Conservation (phyloP, 768 basidiomycete genomes). For the Dendrothele bispora region DNA sequence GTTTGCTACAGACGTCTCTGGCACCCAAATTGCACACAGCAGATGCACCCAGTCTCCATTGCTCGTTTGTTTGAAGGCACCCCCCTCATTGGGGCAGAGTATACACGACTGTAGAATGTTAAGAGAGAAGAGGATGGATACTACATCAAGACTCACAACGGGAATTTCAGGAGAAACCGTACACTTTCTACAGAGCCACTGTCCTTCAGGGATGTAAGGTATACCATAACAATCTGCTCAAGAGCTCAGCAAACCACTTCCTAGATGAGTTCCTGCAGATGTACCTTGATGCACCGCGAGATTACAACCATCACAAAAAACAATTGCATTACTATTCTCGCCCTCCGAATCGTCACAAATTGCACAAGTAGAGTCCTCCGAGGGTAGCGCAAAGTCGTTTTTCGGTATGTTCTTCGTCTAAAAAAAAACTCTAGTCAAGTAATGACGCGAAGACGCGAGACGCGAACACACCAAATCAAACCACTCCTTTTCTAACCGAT, state of each 20-base stretch:
- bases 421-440: slow-evolving; percentile 1
- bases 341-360: slow-evolving; percentile 99
- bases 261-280: slow-evolving; percentile 13
- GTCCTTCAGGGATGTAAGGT: slow-evolving; percentile 98
- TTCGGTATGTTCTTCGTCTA: slow-evolving; percentile 95
- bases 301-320: slow-evolving; percentile 99
- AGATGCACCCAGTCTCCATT: slow-evolving; percentile 95
- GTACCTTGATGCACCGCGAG: slow-evolving; percentile 98
- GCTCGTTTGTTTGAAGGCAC: slow-evolving; percentile 96
- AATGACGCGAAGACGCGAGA: slow-evolving; percentile 1
- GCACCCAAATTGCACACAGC: slow-evolving; percentile 96
- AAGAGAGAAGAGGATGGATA: neutral
- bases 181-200: slow-evolving; percentile 98
- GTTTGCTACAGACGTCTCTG: slow-evolving; percentile 90
- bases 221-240: slow-evolving; percentile 93
- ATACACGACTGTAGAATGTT: slow-evolving; percentile 67
- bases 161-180: slow-evolving; percentile 96
- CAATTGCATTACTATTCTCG: slow-evolving; percentile 98
- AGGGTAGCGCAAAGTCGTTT: slow-evolving; percentile 81
- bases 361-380: slow-evolving; percentile 94
- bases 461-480: slow-evolving; percentile 76
- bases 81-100: slow-evolving; percentile 95
- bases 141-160: slow-evolving; percentile 60
- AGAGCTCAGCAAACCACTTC: neutral
- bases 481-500: slow-evolving; percentile 98